phyloP scores from a whole-genome alignment of 352 stramenopile species.

The Globisporangium acanthophoron region DNA sequence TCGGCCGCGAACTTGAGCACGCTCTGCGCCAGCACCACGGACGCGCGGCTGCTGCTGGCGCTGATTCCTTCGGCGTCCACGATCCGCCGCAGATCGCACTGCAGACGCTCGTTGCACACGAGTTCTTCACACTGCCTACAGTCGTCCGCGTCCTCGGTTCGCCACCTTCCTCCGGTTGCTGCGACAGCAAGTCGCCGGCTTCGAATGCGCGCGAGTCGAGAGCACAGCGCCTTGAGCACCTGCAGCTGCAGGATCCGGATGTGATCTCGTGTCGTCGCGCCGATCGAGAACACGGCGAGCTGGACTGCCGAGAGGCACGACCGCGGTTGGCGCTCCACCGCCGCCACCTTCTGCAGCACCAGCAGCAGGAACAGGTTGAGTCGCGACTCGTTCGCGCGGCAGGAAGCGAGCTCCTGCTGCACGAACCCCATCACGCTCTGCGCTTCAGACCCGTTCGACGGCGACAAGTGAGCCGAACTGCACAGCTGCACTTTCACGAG shows the following conservation, averaged over 20 bases:
- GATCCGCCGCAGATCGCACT: constrained; percentile 34
- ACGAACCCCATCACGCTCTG: constrained; percentile 30
- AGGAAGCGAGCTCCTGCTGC: constrained; percentile 46
- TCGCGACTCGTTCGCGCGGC: constrained; percentile 20
- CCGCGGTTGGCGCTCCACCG: constrained; percentile 3
- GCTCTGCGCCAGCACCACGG: constrained; percentile 33
- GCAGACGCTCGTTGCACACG: constrained; percentile 45
- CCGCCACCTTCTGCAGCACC: constrained; percentile 38
- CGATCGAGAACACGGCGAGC: constrained; percentile 35
- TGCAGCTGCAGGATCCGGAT: constrained; percentile 48
- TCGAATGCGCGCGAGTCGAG: constrained; percentile 18
- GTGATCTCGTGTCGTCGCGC: constrained; percentile 19
- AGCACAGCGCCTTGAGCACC: constrained; percentile 40
- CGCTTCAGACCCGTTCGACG: constrained; percentile 3
- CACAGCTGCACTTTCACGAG: constrained; percentile 40
- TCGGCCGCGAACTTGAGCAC: constrained; percentile 27
- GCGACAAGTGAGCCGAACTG: constrained; percentile 2
- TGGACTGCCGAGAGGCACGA: constrained; percentile 26
- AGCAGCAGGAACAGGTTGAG: constrained; percentile 54
- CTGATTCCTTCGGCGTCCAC: constrained; percentile 13
- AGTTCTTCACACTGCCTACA: constrained; percentile 27
- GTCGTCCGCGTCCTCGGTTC: constrained; percentile 3
- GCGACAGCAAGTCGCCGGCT: constrained; percentile 3
- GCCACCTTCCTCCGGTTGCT: background rate
- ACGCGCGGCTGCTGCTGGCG: constrained; percentile 20